Base-by-base conservation (phyloP, 1,139 yeast species). In the Candida glucosophila region DNA sequence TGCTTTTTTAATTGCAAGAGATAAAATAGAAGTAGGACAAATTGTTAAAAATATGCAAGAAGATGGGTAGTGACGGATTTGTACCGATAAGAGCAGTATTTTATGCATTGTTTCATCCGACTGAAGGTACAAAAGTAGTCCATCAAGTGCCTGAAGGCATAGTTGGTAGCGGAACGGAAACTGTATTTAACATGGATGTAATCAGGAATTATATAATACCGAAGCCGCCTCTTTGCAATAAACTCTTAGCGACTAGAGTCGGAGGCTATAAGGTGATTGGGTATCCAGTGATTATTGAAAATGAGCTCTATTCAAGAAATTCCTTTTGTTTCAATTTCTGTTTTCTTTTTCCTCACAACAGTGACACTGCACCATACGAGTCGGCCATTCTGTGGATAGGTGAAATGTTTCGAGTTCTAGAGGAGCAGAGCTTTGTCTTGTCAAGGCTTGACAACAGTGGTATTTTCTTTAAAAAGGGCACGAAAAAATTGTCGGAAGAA, bases 141-240 rank as follows among this genome's bases (percentile, higher is more conserved):
- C 82, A 82, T 41, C 96, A 92, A 46, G 94, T 85, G 1, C 99
- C 98, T 2, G 31, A 67, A 67, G 33, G 85, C 67, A 28, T 67
- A 61, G 33, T 70, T 63, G 51, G 49, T 10, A 37, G 34, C 22
- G 47, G 41, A 4, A 25, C 20, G 7, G 50, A 57, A 20, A 67
- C 73, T 20, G 54, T 80, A 18, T 76, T 88, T 44, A 77, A 82
- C 41, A 90, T 92, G 51, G 93, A 85, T 46, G 67, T 82, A 3
- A 77, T 92, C 22, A 83, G 83, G 46, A 88, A 85, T 58, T 90
- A 83, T 47, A 74, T 90, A 25, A 88, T 90, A 16, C 99, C 99
- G 5, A 90, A 90, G 46, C 90, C 95, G 0, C 86, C 79, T 29
- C 61, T 92, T 20, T 90, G 97, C 51, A 85, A 90, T 48, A 68